These are phyloP conservation scores for Lomentospora prolificans DNA, from an alignment of 2,329 filamentous ascomycete species.

Conservation along the genomic window DNA sequence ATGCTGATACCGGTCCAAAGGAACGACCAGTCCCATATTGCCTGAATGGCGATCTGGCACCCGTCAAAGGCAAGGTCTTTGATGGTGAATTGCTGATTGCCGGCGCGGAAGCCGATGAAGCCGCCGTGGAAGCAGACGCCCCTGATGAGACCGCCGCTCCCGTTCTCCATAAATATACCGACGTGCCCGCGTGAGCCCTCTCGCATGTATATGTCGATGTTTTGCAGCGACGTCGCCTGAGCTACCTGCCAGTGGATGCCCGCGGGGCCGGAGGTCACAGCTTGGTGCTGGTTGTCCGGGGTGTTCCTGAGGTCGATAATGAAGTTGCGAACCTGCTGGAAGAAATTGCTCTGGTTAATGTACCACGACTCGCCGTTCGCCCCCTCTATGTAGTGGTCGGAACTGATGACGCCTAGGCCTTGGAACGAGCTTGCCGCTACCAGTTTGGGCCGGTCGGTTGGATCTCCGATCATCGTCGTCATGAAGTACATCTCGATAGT, in stretches of 20 bases:
- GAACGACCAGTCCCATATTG: slow-evolving; percentile 60
- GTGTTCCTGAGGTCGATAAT: slow-evolving; percentile 41
- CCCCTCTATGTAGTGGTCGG: slow-evolving; percentile 21
- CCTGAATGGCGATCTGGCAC: slow-evolving; percentile 54
- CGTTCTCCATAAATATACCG: slow-evolving; percentile 18
- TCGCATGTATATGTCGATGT: slow-evolving; percentile 38
- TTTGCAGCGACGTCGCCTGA: slow-evolving; percentile 44
- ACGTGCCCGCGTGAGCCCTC: slow-evolving; percentile 10
- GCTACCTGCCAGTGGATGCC: slow-evolving; percentile 57
- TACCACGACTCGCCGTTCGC: slow-evolving; percentile 23
- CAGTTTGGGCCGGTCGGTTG: slow-evolving; percentile 41
- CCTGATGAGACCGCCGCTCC: slow-evolving; percentile 32
- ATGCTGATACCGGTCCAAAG: not conserved
- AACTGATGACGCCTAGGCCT: slow-evolving; percentile 46
- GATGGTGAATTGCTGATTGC: slow-evolving; percentile 61
- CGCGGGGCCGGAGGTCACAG: slow-evolving; percentile 15
- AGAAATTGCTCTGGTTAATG: slow-evolving; percentile 47
- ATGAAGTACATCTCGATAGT: slow-evolving; percentile 54
- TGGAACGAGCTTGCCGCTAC: slow-evolving; percentile 41
- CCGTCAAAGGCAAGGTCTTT: slow-evolving; percentile 56
- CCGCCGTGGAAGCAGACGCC: slow-evolving; percentile 56
- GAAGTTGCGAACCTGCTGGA: slow-evolving; percentile 55
- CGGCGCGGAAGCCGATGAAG: slow-evolving; percentile 42
- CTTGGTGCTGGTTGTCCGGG: slow-evolving; percentile 15
- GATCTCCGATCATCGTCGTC: slow-evolving; percentile 46